Conservation (phyloP, 2,329 filamentous ascomycete species). For the Aspergillus melleus region DNA sequence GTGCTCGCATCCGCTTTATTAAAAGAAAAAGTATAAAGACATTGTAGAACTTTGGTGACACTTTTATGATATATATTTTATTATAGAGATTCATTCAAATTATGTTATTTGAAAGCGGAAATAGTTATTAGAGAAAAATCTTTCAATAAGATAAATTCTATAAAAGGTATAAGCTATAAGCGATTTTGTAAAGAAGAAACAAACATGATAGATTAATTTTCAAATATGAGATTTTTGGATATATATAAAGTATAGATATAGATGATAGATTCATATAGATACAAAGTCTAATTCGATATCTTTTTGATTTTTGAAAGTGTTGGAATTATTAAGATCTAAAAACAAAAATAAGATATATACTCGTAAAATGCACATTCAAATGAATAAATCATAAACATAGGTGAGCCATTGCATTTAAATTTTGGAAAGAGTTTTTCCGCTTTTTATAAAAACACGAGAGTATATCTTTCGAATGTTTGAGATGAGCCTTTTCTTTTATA, state of each 20-base stretch:
- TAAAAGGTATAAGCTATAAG: not conserved
- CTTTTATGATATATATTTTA: slow-evolving; percentile 10
- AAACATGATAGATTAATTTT: no score
- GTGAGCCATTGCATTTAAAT: slow-evolving; percentile 1
- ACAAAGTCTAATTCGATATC: not conserved
- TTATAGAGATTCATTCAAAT: slow-evolving; percentile 7
- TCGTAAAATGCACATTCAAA: not conserved
- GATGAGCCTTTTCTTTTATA: slow-evolving; percentile 11
- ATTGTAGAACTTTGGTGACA: not conserved
- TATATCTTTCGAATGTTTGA: slow-evolving; percentile 1
- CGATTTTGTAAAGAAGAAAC: not conserved
- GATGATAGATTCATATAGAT: slow-evolving; percentile 2
- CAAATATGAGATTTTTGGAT: slow-evolving; percentile 3
- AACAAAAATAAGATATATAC: not conserved
- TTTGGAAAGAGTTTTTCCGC: slow-evolving; percentile 6
- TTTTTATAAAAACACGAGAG: not conserved
- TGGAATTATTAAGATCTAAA: not conserved
- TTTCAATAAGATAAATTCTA: not conserved
- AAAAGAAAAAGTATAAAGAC: not conserved
- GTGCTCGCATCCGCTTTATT: slow-evolving; percentile 6
- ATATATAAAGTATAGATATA: slow-evolving; percentile 5
- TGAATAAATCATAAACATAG: not conserved
- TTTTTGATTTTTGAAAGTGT: not conserved
- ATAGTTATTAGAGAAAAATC: not conserved
- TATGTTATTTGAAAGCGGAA: slow-evolving; percentile 5